Evolutionary conservation across 805 yeast species (phyloP).

Genomic region (Ogataea dorogensis): DNA sequence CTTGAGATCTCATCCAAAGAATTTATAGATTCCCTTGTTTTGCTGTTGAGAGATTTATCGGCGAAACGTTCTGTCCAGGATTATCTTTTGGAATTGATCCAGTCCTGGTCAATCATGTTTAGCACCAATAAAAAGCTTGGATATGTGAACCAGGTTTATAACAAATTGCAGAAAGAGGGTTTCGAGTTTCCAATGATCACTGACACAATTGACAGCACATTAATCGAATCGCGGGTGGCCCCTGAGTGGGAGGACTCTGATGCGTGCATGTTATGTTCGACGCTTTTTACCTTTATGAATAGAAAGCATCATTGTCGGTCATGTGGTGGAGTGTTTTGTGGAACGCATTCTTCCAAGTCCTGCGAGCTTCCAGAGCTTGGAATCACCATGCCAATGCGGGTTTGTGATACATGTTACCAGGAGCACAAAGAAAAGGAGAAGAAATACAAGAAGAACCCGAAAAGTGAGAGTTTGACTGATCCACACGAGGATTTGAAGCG

Average conservation of each 20-base stretch:
- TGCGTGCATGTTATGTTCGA: constrained; percentile 91
- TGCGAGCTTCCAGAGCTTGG: constrained; percentile 81
- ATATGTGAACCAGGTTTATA: constrained; percentile 63
- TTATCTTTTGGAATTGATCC: constrained; percentile 61
- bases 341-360: constrained; percentile 73
- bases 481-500: constrained; percentile 70
- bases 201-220: constrained; percentile 39
- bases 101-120: constrained; percentile 76
- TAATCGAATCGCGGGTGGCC: constrained; percentile 87
- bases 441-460: constrained; percentile 22
- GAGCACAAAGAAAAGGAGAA: constrained; percentile 46
- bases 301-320: constrained; percentile 96
- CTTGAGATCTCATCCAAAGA: constrained; percentile 78
- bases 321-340: constrained; percentile 94
- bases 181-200: constrained; percentile 60
- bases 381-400: constrained; percentile 84
- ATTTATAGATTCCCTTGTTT: constrained; percentile 76
- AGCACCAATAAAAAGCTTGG: constrained; percentile 61
- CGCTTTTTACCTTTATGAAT: constrained; percentile 72
- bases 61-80: constrained; percentile 53
- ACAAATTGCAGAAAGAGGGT: constrained; percentile 58
- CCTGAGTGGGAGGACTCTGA: constrained; percentile 98
- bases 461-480: too few species aligned
- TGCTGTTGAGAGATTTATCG: constrained; percentile 33
- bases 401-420: constrained; percentile 85